A percentile compares a stretch with the other conserved stretches of the same genome.
Conservation (phyloP, 2,329 filamentous ascomycete species). For the Claviceps sorghi region DNA sequence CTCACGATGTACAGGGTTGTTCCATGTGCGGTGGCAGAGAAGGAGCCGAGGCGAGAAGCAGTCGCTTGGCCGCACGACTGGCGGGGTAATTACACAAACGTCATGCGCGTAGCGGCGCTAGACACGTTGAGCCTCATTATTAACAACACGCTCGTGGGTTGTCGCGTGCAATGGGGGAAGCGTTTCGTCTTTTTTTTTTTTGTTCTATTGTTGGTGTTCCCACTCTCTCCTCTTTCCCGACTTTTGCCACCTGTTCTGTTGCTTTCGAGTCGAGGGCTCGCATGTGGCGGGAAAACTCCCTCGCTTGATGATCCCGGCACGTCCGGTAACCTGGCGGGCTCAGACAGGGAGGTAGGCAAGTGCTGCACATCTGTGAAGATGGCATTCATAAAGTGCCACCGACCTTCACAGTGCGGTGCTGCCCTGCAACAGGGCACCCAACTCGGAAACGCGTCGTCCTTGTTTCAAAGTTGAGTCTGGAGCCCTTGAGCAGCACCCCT, state of each 20-base stretch:
- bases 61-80: background rate
- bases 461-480: background rate
- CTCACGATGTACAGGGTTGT: background rate
- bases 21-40: background rate
- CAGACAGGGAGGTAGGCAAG: background rate
- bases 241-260: background rate
- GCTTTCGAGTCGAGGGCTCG: too few relatives aligned
- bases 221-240: too few relatives aligned
- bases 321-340: background rate
- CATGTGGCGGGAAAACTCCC: too few relatives aligned
- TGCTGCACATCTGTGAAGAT: background rate
- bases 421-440: background rate
- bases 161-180: background rate
- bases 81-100: background rate
- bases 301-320: background rate
- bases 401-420: background rate
- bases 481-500: background rate
- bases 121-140: background rate
- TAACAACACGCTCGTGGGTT: background rate
- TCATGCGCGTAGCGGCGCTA: background rate
- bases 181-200: background rate
- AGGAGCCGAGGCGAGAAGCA: background rate
- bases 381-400: too few relatives aligned
- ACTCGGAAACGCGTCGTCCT: background rate
- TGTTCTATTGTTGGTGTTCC: too few relatives aligned